Base-by-base conservation (phyloP, 2,329 filamentous ascomycete species). In the Monosporascus sp. region DNA sequence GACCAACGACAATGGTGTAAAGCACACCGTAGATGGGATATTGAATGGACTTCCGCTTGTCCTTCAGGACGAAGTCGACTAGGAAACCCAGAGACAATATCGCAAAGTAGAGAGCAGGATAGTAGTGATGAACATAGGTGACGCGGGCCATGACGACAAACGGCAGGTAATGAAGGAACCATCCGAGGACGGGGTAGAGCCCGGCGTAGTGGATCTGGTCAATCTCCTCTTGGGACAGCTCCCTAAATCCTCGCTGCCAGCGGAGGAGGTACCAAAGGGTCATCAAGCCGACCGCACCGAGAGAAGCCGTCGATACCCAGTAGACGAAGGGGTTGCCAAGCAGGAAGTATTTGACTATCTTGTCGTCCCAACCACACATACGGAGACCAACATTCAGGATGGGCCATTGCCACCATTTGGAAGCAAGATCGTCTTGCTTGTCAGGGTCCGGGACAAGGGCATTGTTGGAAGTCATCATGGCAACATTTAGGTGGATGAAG, bases 381-480 rank as follows among this genome's bases (percentile, higher is more conserved):
- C 95, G 89, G 51, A 99, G 85, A 69, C 94, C 94, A 53, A 97
- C 94, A 65, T 97, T 80, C 41, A 99, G 84, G 58, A 99, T 84
- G 20, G 94, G 94, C 94, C 94, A 99, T 74, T 99, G 92, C 94
- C 94, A 99, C 79, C 92, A 97, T 61, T 91, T 80, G 15, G 94
- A 99, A 35, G 94, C 94, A 48, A 99, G 84, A 67, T 99, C 94
- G 66, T 99, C 94, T 72, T 99, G 94, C 82, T 99, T 99, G 72
- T 99, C 94, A 5, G 94, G 93, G 67, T 99, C 94, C 4, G 94
- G 94, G 20, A 99, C 91, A 46, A 99, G 84, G 24, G 94, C 94
- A 68, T 99, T 99, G 81, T 99, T 99, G 40, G 94, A 97, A 3
- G 94, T 99, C 93, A 97, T 97, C 94, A 99, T 99, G 58, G 94